Base-by-base conservation (phyloP, 2,329 filamentous ascomycete species). In the Meredithiella fracta region DNA sequence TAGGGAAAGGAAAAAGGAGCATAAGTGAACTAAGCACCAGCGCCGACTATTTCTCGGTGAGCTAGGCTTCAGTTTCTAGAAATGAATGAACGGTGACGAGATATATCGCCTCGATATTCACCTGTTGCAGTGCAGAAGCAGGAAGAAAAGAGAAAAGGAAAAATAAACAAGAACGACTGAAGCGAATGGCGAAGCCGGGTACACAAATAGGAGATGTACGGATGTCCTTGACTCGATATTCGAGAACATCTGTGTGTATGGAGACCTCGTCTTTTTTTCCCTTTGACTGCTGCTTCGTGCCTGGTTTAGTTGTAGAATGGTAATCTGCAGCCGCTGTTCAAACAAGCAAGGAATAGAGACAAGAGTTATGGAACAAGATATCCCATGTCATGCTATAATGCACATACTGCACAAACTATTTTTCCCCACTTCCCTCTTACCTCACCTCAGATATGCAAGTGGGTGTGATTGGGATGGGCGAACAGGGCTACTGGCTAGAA, bases 361-460 rank as follows among this genome's bases (percentile, higher is more conserved):
- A 49, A 49, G 44, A 49, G 44, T 23, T 49, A 49, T 8, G 44
- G 44, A 49, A 49, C 9, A 23, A 25, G 44, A 29, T 23, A 49
- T 49, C 17, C 44, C 44, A 49, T 49, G 44, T 52, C 25, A 52
- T 38, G 50, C 50, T 52, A 52, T 22, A 52, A n/a, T 8, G 17
- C 17, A 22, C 29, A 14, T 34, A 14, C 50, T 11, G 7, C 26
- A 22, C 25, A 51, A 34, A 17, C 23, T 34, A 22, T 38, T 20
- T 51, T 7, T 51, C 17, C n/a, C n/a, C n/a, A n/a, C n/a, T 51
- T 20, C 11, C 11, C 7, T 38, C 26, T 34, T n/a, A 51, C 9
- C 44, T 15, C 3, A 44, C 40, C 40, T 44, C 40, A 44, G 11
- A 44, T n/a, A n/a, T n/a, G 40, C 20, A 44, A n/a, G 2, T 34